Base-by-base conservation (phyloP, 192 early-diverging fungal species). In the Backusella westeae region DNA sequence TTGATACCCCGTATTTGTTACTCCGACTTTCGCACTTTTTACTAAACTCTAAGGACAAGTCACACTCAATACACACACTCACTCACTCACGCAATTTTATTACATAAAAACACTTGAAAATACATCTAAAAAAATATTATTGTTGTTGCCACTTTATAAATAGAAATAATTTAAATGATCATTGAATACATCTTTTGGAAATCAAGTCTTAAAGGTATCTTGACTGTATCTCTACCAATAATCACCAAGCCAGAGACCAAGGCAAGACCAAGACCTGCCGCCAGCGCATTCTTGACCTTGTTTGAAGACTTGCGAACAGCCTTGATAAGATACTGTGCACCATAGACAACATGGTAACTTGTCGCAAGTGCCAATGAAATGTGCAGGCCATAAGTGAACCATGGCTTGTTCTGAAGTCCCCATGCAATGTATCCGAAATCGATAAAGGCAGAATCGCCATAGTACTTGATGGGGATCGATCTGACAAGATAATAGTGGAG, bases 371-470 rank as follows among this genome's bases (percentile, higher is more conserved):
- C 26, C 74, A 82, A 38, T 12, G 71, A 63, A 2, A 42, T 39
- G 32, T 82, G 81, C 7, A 71, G 34, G 4, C 67, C 41, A 36
- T 68, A 78, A 23, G 75, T 76, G 59, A 78, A 35, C 4, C 23
- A 32, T 5, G 81, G 77, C 36, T 69, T 23, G 7, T 72, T 82
- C 34, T 82, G 77, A 15, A 82, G 67, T 35, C 77, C 70, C 67
- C 77, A 78, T 7, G 77, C 69, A 38, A 82, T 52, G 35, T 75
- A 69, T 1, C 63, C 66, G 63, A 78, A 78, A 53, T 82, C 81
- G 14, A 82, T 73, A 53, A 82, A 82, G 1, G 81, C 70, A 1
- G 74, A 76, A 21, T 82, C 81, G 3, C 81, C 81, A 71, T 78
- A 76, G 29, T 69, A 49, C 9, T 65, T n/a, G 15, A 44, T 67